These are phyloP conservation scores for Coemansia sp. DNA, from an alignment of 192 early-diverging fungal genomes.

Conservation along the genomic window DNA sequence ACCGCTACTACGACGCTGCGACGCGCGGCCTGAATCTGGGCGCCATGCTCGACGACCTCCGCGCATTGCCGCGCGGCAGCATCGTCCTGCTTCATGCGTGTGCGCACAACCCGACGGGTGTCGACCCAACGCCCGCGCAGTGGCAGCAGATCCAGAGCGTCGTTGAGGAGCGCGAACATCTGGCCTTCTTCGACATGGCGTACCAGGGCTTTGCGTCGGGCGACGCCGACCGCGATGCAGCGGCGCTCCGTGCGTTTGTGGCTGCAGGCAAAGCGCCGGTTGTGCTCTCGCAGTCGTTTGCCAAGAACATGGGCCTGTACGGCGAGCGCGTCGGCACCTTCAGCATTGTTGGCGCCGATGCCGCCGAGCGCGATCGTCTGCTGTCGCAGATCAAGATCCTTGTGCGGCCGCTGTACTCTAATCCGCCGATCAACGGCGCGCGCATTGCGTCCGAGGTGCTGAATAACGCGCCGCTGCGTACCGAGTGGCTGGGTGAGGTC, in stretches of 20 bases:
- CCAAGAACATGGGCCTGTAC: constrained; percentile 99
- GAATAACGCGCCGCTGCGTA: constrained; percentile 66
- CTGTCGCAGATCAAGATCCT: constrained; percentile 95
- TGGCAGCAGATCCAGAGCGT: constrained; percentile 87
- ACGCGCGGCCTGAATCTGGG: constrained; percentile 93
- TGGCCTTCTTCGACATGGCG: constrained; percentile 98
- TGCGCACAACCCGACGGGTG: constrained; percentile 99
- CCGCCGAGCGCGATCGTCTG: constrained; percentile 77
- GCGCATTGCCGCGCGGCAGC: constrained; percentile 83
- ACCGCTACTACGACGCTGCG: constrained; percentile 93
- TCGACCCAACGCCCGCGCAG: constrained; percentile 91
- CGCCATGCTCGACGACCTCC: constrained; percentile 89
- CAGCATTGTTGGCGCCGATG: constrained; percentile 72
- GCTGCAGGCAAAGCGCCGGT: constrained; percentile 68
- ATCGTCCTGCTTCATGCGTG: constrained; percentile 96
- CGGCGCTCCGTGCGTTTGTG: constrained; percentile 94
- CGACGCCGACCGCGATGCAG: constrained; percentile 83
- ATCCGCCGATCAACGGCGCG: constrained; percentile 95
- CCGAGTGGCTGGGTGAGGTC: constrained; percentile 91
- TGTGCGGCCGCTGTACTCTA: constrained; percentile 97
- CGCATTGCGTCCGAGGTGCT: constrained; percentile 91
- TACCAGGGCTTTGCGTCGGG: constrained; percentile 99
- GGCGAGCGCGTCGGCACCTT: constrained; percentile 96
- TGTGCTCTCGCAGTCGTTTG: constrained; percentile 91
- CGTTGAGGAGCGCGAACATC: constrained; percentile 77